phyloP scores from a whole-genome alignment of 2,329 filamentous ascomycete species.

The Stagonosporopsis rhizophila region DNA sequence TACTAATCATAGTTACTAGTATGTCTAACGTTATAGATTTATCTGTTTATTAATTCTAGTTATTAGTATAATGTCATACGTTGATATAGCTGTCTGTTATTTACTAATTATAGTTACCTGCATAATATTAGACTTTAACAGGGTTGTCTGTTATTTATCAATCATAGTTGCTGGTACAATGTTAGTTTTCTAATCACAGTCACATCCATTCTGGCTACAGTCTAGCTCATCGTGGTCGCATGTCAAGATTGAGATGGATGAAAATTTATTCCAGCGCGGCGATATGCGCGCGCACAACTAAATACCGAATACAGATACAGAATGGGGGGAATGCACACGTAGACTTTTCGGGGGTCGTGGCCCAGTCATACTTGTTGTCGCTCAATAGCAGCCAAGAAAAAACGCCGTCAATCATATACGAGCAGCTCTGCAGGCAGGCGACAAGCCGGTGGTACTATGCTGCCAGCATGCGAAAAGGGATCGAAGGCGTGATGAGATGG shows the following conservation, averaged over 20 bases:
- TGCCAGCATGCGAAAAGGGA: conserved; percentile 20
- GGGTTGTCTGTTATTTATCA: no score
- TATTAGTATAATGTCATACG: no score
- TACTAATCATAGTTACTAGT: no score
- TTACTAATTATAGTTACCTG: no score
- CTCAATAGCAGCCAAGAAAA: conserved; percentile 29
- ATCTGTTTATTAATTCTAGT: no score
- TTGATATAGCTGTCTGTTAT: no score
- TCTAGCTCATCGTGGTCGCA: no score
- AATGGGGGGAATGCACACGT: conserved; percentile 37
- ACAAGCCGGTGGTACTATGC: background rate
- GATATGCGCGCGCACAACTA: conserved; percentile 23
- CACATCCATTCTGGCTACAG: no score
- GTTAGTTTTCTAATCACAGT: no score
- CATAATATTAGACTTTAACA: no score
- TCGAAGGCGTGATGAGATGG: conserved; percentile 40
- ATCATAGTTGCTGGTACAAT: no score
- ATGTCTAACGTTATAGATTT: no score
- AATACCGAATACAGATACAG: conserved; percentile 48
- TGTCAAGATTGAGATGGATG: background rate
- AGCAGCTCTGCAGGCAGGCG: conserved; percentile 22
- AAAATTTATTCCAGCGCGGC: conserved; percentile 28
- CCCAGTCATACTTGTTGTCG: conserved; percentile 26
- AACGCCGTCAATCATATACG: conserved; percentile 38
- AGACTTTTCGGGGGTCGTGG: conserved; percentile 24